Conservation (phyloP, 2,329 filamentous ascomycete genomes). For the Lasiodiplodia theobromae region DNA sequence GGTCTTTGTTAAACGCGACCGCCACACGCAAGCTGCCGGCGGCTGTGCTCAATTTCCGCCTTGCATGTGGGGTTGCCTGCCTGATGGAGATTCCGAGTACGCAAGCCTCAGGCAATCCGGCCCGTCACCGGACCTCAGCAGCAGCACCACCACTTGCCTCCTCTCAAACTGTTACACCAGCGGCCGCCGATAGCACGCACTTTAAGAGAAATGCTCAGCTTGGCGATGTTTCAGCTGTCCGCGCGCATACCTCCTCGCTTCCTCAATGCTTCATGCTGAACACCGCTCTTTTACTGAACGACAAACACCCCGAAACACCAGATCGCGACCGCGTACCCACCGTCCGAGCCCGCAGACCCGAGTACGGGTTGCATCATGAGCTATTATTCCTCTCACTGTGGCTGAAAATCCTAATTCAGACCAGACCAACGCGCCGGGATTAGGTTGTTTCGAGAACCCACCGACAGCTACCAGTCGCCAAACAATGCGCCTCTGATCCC, state of each 20-base stretch:
- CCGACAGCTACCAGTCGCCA: not conserved
- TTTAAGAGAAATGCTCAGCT: not conserved
- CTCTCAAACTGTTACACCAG: not conserved
- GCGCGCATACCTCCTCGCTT: slow-evolving; percentile 13
- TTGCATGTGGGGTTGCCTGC: slow-evolving; percentile 21
- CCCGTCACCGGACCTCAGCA: not conserved
- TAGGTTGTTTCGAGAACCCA: not conserved
- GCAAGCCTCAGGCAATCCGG: not conserved
- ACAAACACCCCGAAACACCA: not conserved
- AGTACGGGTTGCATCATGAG: not conserved
- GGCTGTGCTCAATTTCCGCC: slow-evolving; percentile 26
- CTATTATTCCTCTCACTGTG: not conserved
- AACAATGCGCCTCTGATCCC: not conserved
- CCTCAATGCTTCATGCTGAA: not conserved
- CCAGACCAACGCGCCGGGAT: not conserved
- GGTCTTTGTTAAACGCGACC: not conserved
- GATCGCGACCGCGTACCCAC: not conserved
- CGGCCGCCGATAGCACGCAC: not conserved
- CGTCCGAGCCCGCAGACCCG: not conserved
- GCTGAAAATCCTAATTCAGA: not conserved
- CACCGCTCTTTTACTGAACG: not conserved
- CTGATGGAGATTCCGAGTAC: not conserved
- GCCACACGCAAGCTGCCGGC: not conserved
- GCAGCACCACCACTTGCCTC: not conserved
- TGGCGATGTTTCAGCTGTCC: slow-evolving; percentile 1